Evolutionary conservation across 768 basidiomycete genomes (phyloP), one percentile per base, ranked within the genome.

Genomic region (Leccinum variicolor): DNA sequence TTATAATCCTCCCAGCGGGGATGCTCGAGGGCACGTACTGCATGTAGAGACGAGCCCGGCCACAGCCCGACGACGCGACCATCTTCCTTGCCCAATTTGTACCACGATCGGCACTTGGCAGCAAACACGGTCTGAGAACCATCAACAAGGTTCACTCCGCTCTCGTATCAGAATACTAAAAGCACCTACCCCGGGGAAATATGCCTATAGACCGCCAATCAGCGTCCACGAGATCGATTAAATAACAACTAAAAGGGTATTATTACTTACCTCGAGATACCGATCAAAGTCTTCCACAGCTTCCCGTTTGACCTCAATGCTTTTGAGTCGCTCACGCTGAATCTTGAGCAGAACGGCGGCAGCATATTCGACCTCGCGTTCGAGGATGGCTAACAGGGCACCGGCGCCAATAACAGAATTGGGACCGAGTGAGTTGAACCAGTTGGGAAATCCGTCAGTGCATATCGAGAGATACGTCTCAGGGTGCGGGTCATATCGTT

Each of bases 401-500:
- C 85, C 84, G 0, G 80, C 74, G 3, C 82, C 83, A 15, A 85
- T 77, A 8, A 63, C 76, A 1, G 82, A 75, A 65, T 85, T 86
- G 2, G 86, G 85, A 0, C 86, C 85, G 10, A 81, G 63, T 19
- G 73, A 65, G 54, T 79, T 74, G 74, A 87, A 87, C 79, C 79
- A 82, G 69, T 86, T 88, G n/a, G 87, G 87, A 70, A 87, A 87
- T 8, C 81, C 84, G 49, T 85, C 81, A 19, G 83, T 77, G 21
- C 81, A 78, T 31, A 87, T 65, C 7, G 81, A 76, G 6, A 89
- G 75, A 67, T 89, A 89, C 4, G 83, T 79, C 11, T 69, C 68
- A 2, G 86, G 84, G 61, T 83, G 75, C 3, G 84, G 82, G 1
- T 68, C 74, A 68, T 81, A 85, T 54, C 78, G 78, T n/a, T 82